Conservation (phyloP, 768 basidiomycete genomes). For the Macrolepiota albuminosa region DNA sequence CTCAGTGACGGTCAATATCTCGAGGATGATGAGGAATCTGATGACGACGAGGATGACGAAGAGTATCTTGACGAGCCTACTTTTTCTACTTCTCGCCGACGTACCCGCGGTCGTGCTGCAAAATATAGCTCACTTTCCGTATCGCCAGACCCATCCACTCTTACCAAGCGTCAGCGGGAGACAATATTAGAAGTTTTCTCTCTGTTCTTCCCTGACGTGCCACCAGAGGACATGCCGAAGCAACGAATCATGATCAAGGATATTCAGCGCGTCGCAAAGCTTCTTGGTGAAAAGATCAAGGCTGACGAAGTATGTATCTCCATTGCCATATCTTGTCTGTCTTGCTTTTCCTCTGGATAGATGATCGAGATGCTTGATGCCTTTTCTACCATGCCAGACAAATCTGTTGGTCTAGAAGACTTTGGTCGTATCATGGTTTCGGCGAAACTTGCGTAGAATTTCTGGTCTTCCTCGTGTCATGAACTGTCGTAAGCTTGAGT, state of each 20-base stretch:
- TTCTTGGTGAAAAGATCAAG: constrained; percentile 69
- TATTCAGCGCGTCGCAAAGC: constrained; percentile 50
- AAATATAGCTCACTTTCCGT: constrained; percentile 7
- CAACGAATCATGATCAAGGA: constrained; percentile 66
- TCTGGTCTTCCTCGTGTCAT: background rate
- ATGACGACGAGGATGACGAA: constrained; percentile 22
- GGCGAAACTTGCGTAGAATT: constrained; percentile 39
- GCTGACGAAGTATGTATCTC: constrained; percentile 58
- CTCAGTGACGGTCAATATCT: constrained; percentile 17
- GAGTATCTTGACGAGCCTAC: constrained; percentile 25
- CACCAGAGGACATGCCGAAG: constrained; percentile 38
- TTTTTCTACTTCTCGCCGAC: constrained; percentile 17
- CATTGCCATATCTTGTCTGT: background rate
- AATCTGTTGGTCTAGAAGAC: constrained; percentile 60
- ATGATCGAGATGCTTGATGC: constrained; percentile 76
- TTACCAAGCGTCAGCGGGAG: constrained; percentile 50
- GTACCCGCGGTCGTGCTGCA: constrained; percentile 6
- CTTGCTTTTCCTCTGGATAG: constrained; percentile 27
- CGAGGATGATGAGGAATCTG: constrained; percentile 6
- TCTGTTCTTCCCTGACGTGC: constrained; percentile 65
- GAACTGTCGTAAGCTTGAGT: background rate
- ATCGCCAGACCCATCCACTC: constrained; percentile 5
- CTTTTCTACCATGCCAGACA: constrained; percentile 68
- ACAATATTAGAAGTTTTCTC: constrained; percentile 57
- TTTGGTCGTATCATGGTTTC: constrained; percentile 74